Base-by-base conservation (phyloP, 2,329 filamentous ascomycete species). In the Onygenales sp. region DNA sequence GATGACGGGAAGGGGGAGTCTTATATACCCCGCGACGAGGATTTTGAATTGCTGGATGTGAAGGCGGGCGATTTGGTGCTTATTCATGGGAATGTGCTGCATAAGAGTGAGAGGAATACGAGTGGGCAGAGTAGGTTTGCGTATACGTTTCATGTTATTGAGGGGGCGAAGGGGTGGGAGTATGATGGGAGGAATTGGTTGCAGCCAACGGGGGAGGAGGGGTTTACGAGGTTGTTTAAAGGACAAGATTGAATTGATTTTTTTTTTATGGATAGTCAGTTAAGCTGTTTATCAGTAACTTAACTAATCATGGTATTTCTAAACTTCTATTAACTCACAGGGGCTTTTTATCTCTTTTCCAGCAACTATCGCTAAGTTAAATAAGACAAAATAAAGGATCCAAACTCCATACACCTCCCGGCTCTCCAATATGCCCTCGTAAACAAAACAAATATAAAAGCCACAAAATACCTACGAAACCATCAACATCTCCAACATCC, bases 61-160 rank as follows among this genome's bases (percentile, higher is more conserved):
- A 92, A 91, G 74, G 90, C 91, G 0, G 93, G 93, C 0, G 87
- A 87, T 46, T 69, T 98, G 69, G 90, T 97, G 47, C 72, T 98
- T 57, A 97, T 98, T 59, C 92, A 98, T 73, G 93, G 93, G 1
- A 97, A 97, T 70, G 73, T 96, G 62, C 68, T 97, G 73, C 93
- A 98, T 72, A 95, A 95, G 81, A 96, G 91, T 67, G 90, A 95
- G 80, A 88, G 81, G 77, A 98, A 98, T 67, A 79, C 81, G 53
- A 95, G 91, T 67, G 72, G 79, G 58, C 92, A 88, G 76, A 90
- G 91, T 21, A 79, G 92, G 59, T 94, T 93, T 66, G 95, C 96
- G 52, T 98, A 97, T 71, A 97, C 93, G 0, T 98, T 97, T 68
- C 93, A 98, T 74, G 82, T 95, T 54, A 97, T 97, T 64, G 93